These are phyloP conservation scores for Amanita exitialis DNA, from an alignment of 768 basidiomycete genomes.

Conservation along the genomic window DNA sequence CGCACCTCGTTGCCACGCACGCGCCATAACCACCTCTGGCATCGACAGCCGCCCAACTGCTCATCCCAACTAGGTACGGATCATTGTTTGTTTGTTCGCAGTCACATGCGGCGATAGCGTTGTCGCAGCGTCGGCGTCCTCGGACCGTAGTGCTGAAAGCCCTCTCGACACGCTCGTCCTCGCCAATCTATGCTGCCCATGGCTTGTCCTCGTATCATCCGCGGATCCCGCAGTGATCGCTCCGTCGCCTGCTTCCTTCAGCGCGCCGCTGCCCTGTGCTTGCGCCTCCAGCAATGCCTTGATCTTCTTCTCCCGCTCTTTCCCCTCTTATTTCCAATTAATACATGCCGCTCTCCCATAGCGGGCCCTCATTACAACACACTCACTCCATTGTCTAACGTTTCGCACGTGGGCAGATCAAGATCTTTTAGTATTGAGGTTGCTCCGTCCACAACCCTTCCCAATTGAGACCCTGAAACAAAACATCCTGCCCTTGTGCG, in stretches of 20 bases:
- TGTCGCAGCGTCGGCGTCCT: slow-evolving; percentile 14
- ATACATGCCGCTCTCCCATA: slow-evolving; percentile 51
- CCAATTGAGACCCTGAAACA: neutral
- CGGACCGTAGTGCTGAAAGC: slow-evolving; percentile 7
- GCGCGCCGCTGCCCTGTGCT: slow-evolving; percentile 11
- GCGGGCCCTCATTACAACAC: slow-evolving; percentile 46
- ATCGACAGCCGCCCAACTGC: slow-evolving; percentile 44
- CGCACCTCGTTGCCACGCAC: slow-evolving; percentile 34
- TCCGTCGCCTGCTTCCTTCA: neutral
- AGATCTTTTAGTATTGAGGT: slow-evolving; percentile 47
- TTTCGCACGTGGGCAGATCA: slow-evolving; percentile 62
- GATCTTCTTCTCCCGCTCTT: slow-evolving; percentile 56
- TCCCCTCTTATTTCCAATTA: slow-evolving; percentile 48
- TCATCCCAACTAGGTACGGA: slow-evolving; percentile 58
- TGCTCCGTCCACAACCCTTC: slow-evolving; percentile 12
- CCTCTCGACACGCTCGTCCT: slow-evolving; percentile 46
- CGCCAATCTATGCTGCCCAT: slow-evolving; percentile 54
- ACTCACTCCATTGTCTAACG: slow-evolving; percentile 59
- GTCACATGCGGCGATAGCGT: slow-evolving; percentile 21
- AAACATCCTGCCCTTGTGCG: neutral
- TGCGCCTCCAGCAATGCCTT: slow-evolving; percentile 37
- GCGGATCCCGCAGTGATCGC: neutral
- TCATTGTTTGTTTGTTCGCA: too few relatives aligned
- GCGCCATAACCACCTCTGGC: slow-evolving; percentile 35
- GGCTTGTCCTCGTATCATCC: slow-evolving; percentile 13